phyloP scores from a whole-genome alignment of 2,329 filamentous ascomycete genomes.

The Neopestalotiopsis sp. region DNA sequence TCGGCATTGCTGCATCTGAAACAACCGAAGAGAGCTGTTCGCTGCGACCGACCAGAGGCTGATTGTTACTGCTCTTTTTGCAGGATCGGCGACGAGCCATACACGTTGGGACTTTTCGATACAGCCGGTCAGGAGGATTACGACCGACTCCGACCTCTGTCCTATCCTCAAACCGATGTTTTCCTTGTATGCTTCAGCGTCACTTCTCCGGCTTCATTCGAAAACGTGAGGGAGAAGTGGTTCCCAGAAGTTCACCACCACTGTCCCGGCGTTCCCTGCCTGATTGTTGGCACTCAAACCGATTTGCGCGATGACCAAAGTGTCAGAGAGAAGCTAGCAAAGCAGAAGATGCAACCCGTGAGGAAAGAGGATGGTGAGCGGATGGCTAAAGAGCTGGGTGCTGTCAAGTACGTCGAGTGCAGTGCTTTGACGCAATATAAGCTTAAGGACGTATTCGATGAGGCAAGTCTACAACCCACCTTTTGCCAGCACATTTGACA shows the following conservation, averaged over 20 bases:
- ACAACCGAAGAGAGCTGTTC: not conserved
- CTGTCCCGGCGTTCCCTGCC: slow-evolving; percentile 94
- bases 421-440: slow-evolving; percentile 98
- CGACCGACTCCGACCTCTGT: slow-evolving; percentile 92
- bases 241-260: slow-evolving; percentile 99
- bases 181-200: slow-evolving; percentile 99
- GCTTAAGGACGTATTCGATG: slow-evolving; percentile 98
- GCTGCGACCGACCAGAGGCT: not conserved
- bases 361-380: slow-evolving; percentile 90
- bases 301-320: slow-evolving; percentile 90
- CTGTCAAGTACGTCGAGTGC: slow-evolving; percentile 98
- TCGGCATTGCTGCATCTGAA: not conserved
- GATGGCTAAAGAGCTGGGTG: slow-evolving; percentile 97
- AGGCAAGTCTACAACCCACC: slow-evolving; percentile 64
- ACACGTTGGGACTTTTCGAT: slow-evolving; percentile 96
- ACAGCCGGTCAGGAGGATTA: slow-evolving; percentile 99
- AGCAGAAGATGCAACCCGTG: slow-evolving; percentile 96
- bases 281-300: slow-evolving; percentile 97
- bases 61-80: not conserved
- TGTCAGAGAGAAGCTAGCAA: slow-evolving; percentile 88
- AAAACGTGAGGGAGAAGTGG: slow-evolving; percentile 99
- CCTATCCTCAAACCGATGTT: slow-evolving; percentile 97
- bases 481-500: not conserved
- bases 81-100: slow-evolving; percentile 99
- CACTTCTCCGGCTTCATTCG: slow-evolving; percentile 95